Percentiles rank a stretch among this genome's conserved stretches.
These are phyloP conservation scores for Trichoderma endophyticum DNA, from an alignment of 2,329 filamentous ascomycete genomes.

Conservation along the genomic window DNA sequence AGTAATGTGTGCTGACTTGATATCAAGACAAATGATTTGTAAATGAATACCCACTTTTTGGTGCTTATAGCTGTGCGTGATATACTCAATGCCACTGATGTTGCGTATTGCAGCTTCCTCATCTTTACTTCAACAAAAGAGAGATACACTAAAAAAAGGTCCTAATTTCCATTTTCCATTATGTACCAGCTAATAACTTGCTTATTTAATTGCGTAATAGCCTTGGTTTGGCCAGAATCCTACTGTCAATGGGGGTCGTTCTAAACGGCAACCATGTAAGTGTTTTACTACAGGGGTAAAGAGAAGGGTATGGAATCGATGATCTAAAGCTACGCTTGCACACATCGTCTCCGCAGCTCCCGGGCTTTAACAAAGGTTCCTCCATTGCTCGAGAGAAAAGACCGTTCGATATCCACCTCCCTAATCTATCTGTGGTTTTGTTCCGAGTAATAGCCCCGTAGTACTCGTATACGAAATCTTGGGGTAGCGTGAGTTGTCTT, in stretches of 20 bases:
- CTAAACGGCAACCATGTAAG: background rate
- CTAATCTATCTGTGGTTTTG: background rate
- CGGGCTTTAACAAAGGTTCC: background rate
- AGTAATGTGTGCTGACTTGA: background rate
- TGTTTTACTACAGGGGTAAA: background rate
- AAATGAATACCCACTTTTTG: background rate
- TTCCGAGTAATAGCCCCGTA: background rate
- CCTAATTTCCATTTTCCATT: background rate
- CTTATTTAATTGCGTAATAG: background rate
- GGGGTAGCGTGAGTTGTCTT: background rate
- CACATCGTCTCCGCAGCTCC: background rate
- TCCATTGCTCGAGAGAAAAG: background rate
- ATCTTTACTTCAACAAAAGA: background rate
- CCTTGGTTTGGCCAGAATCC: background rate
- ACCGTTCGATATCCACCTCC: background rate
- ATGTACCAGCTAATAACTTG: background rate
- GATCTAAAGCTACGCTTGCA: background rate
- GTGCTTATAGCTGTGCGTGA: background rate
- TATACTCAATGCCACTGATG: background rate
- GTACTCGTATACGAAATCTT: background rate
- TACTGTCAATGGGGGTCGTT: background rate
- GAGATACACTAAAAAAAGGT: background rate
- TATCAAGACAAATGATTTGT: background rate
- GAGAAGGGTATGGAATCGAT: background rate
- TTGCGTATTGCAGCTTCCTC: background rate